Evolutionary conservation across 176 grass and related monocot genomes (phyloP), one percentile per base, ranked within the genome.

Genomic region (Rhynchospora breviuscula): DNA sequence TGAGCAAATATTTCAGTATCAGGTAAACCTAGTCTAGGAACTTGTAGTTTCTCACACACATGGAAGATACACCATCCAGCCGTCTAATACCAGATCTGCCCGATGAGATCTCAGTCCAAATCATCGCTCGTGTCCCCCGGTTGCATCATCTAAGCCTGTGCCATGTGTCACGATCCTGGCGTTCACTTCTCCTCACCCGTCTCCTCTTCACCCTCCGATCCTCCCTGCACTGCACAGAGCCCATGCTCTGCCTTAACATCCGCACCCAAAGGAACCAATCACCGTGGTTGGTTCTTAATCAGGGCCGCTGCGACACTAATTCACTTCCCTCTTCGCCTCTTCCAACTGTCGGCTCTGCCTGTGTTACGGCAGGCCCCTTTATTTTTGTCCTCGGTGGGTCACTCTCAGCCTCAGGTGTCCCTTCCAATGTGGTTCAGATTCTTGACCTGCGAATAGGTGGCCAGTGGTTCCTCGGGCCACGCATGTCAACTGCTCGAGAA

Each of bases 301-400:
- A 83, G 0, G 88, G 91, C 25, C 79, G 87, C 1, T 82, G 78
- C 68, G 72, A 85, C 15, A 88, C 86, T 49, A 76, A 82, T 2
- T 85, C 85, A 0, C 83, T 90, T 0, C 95, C 85, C 0, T 74
- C 85, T 12, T 90, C 95, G 0, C 78, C 89, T 0, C 52, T 91
- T 76, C 80, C 84, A 45, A 86, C 89, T 23, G 76, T 88, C 0
- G 80, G 89, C 23, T 87, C 87, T 13, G 91, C 91, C 5, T 88
- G 86, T 21, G 84, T 63, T 63, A 87, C 85, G 9, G 82, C 84
- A 33, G 84, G 78, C 46, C 73, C 63, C 35, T 85, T 68, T 6
- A 79, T 98, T 61, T 98, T 94, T 72, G 77, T 98, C 71, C 40
- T 98, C 18, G 95, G 95, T 3, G 95, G 95, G 1, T 90, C 92